phyloP scores from a whole-genome alignment of 1,284 basidiomycete species.

The Moesziomyces globuligerus region DNA sequence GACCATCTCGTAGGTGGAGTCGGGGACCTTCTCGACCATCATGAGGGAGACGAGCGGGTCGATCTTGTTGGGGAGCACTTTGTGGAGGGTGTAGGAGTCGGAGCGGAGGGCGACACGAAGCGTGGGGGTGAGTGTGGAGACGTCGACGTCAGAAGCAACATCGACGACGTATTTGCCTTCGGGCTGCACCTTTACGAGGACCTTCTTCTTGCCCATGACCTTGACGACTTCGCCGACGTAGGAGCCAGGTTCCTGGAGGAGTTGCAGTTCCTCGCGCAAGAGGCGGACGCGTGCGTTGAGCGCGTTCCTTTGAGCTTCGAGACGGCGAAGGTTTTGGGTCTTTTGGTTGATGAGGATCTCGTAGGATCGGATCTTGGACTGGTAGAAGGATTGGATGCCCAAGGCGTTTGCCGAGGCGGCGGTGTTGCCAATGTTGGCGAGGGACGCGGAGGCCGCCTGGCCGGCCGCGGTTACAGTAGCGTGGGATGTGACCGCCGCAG shows the following conservation, averaged over 20 bases:
- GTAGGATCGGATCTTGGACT: slow-evolving; percentile 91
- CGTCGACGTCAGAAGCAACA: slow-evolving; percentile 86
- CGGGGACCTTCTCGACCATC: slow-evolving; percentile 99
- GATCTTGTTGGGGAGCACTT: slow-evolving; percentile 67
- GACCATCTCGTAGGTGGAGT: slow-evolving; percentile 99
- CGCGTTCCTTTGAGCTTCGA: slow-evolving; percentile 96
- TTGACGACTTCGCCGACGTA: slow-evolving; percentile 99
- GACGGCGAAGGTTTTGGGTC: slow-evolving; percentile 91
- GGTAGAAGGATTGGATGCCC: slow-evolving; percentile 81
- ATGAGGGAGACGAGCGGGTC: slow-evolving; percentile 70
- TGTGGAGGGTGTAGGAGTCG: slow-evolving; percentile 81
- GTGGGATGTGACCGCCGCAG: slow-evolving; percentile 39
- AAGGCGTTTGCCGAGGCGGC: slow-evolving; percentile 41
- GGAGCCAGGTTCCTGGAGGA: slow-evolving; percentile 94
- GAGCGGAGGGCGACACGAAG: slow-evolving; percentile 94
- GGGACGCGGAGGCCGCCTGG: slow-evolving; percentile 8
- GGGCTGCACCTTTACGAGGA: slow-evolving; percentile 96
- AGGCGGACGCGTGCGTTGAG: slow-evolving; percentile 88
- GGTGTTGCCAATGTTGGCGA: slow-evolving; percentile 42
- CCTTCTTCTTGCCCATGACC: slow-evolving; percentile 99
- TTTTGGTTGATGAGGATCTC: slow-evolving; percentile 94
- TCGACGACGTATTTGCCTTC: slow-evolving; percentile 99
- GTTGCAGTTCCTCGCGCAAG: slow-evolving; percentile 90
- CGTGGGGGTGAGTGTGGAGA: slow-evolving; percentile 82
- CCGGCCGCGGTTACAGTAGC: slow-evolving; percentile 21